Evolutionary conservation across 2,329 filamentous ascomycete species (phyloP), one percentile per base, ranked within the genome.

Genomic region (Pseudogymnoascus sp.): DNA sequence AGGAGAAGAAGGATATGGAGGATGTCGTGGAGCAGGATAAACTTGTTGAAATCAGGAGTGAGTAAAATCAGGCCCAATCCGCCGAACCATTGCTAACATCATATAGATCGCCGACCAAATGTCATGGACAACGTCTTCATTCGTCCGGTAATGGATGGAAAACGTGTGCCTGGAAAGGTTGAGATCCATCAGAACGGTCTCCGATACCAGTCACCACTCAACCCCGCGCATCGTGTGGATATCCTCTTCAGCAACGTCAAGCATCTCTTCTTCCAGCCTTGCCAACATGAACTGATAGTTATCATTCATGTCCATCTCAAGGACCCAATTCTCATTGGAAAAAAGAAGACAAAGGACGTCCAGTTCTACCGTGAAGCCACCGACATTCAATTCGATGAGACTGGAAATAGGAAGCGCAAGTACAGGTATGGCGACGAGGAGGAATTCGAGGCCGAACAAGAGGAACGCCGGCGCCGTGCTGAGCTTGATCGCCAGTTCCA

Each of bases 121-220:
- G 89, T 93, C 65, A 83, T 99, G 71, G 91, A 96, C 66, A 95
- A 97, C 73, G 91, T 99, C 70, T 99, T 93, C 75, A 90, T 99
- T 68, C 90, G 95, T 63, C 95, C 95, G 60, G 91, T 92, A 0
- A 88, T 98, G 81, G 95, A 99, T 76, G 93, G 93, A 71, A 99
- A 99, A 78, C 91, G 95, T 71, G 91, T 99, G 31, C 90, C 95
- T 50, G 95, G 95, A 72, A 92, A 95, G 74, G 88, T 99, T 40
- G 93, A 98, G 77, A 97, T 99, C 60, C 95, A 99, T 77, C 93
- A 98, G 72, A 99, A 99, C 71, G 95, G 95, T 93, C 89, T 99
- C 64, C 90, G 95, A 65, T 99, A 99, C 75, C 83, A 93, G 78
- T 90, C 91, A 61, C 86, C 90, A 61, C 79, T 96, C 67, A 87